A percentile compares a stretch with the other conserved stretches of the same genome.
phyloP scores from a whole-genome alignment of 768 basidiomycete genomes.

The Suillus subluteus region DNA sequence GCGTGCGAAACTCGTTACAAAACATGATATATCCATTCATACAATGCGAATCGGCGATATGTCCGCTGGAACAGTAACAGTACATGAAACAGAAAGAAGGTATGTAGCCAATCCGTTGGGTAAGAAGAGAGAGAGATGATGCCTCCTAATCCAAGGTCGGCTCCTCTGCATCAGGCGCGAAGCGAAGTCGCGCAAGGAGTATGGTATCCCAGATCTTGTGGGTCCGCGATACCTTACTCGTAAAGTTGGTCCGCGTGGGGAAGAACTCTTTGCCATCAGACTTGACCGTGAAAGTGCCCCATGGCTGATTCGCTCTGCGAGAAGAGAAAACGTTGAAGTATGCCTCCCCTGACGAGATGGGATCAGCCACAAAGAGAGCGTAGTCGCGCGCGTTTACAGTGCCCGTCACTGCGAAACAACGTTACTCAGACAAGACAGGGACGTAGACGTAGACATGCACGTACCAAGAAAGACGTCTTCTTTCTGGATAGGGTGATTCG shows the following conservation, averaged over 20 bases:
- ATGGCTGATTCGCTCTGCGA: conserved; percentile 56
- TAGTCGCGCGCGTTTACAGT: conserved; percentile 72
- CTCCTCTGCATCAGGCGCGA: conserved; percentile 61
- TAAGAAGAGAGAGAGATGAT: background rate
- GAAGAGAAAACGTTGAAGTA: conserved; percentile 71
- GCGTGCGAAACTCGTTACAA: background rate
- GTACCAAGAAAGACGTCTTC: conserved; percentile 60
- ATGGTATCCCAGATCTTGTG: conserved; percentile 54
- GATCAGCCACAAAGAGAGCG: conserved; percentile 75
- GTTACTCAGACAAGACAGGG: background rate
- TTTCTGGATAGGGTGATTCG: conserved; percentile 49
- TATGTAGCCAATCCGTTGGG: background rate
- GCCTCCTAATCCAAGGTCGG: conserved; percentile 46
- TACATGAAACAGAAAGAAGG: background rate
- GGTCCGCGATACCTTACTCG: conserved; percentile 58
- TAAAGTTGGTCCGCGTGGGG: conserved; percentile 36
- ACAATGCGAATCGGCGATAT: background rate
- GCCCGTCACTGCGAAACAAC: conserved; percentile 56
- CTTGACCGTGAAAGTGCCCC: conserved; percentile 77
- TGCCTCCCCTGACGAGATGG: conserved; percentile 63
- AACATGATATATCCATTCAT: background rate
- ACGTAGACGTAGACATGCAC: conserved; percentile 5
- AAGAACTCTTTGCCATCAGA: conserved; percentile 44
- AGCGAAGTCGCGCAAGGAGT: conserved; percentile 66
- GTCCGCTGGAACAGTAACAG: background rate